phyloP scores from a whole-genome alignment of 148 eudicot species.

The Suaeda aralocaspica region DNA sequence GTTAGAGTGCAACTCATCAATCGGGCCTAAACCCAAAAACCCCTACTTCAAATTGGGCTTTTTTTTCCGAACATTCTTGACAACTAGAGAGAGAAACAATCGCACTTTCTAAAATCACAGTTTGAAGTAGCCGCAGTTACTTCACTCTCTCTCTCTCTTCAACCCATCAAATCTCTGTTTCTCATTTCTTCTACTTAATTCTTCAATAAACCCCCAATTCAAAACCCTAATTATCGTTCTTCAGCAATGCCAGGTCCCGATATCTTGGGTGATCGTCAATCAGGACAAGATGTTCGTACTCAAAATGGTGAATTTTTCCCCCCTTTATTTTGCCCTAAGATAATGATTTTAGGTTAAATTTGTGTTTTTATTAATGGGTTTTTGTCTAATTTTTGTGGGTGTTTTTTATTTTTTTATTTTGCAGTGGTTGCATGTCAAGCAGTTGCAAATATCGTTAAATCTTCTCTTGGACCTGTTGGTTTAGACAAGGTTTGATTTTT shows the following conservation, averaged over 20 bases:
- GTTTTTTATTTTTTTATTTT: neutral
- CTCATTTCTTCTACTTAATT: too few relatives aligned
- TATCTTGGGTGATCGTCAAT: conserved; percentile 89
- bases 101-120: too few relatives aligned
- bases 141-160: too few relatives aligned
- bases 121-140: too few relatives aligned
- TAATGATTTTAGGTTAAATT: neutral
- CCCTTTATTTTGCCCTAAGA: neutral
- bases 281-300: conserved; percentile 96
- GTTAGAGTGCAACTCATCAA: too few relatives aligned
- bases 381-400: neutral
- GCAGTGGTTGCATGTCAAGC: conserved; percentile 95
- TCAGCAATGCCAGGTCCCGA: conserved; percentile 47
- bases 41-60: too few relatives aligned
- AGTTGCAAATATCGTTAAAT: conserved; percentile 80
- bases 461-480: conserved; percentile 98
- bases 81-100: too few relatives aligned
- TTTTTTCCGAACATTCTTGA: too few relatives aligned
- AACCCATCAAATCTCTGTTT: too few relatives aligned
- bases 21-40: too few relatives aligned
- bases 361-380: neutral
- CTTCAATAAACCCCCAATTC: neutral
- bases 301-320: conserved; percentile 56
- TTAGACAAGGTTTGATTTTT: conserved; percentile 72
- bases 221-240: neutral